Evolutionary conservation across 1,284 basidiomycete genomes (phyloP), one percentile per base, ranked within the genome.

Genomic region (Thelephora terrestris): DNA sequence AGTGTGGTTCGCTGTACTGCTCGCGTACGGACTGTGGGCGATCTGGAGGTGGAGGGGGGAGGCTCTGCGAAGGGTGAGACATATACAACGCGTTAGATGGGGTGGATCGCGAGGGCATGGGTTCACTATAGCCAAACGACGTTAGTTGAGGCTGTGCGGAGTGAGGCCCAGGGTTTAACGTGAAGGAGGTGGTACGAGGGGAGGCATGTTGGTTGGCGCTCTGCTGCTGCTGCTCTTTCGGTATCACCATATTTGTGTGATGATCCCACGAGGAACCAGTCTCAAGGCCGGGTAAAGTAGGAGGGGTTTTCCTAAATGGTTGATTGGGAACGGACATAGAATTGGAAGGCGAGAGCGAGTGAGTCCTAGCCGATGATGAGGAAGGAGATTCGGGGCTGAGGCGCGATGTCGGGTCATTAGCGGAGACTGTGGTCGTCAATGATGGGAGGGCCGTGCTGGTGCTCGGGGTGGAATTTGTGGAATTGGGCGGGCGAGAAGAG

Each of bases 201-300:
- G 39, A 42, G 20, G 35, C 72, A 59, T 27, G 74, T 64, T 27
- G 69, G 55, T 14, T 71, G 57, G 9, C 65, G 61, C 43, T 70
- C 67, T 10, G 70, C n/a, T 25, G 59, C n/a, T 25, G 59, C 45
- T 71, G 69, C 42, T 74, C 73, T 36, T 79, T 76, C 46, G 62
- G 65, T 60, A 79, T 69, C 43, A 79, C 68, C 52, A 81, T 69
- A 12, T 12, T 32, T 12, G 29, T 27, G 9, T 70, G 63, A 37
- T 81, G 75, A 39, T 78, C 73, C 83, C 83, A 85, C 45, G 66
- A 60, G 43, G 66, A 55, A 32, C 29, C 9, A 43, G 70, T 63
- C 53, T 79, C 76, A 47, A 81, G 69, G 46, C 73, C 68, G 36
- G 70, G 70, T 55, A 74, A 64, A 18, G 64, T 58, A n/a, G 46